Evolutionary conservation across 495 filamentous ascomycete species (phyloP), one percentile per base, ranked within the genome.

Genomic region (Tuber umbilicatum): DNA sequence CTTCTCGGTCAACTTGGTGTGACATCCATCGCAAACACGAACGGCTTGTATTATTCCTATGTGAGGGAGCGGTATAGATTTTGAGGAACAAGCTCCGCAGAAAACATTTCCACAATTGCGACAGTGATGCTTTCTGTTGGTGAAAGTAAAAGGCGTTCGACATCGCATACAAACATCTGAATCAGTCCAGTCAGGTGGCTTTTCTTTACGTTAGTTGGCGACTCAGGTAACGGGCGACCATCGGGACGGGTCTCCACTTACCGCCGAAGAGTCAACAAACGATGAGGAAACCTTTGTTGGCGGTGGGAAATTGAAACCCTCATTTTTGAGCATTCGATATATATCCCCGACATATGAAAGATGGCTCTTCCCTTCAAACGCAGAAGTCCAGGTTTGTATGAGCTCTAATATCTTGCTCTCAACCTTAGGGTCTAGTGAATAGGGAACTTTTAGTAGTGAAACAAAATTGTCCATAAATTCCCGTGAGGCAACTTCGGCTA

Each of bases 141-240:
- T 98, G 81, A 98, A 98, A 45, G 92, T 97, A 81, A 99, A 99
- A 9, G 93, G 83, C 37, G 94, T 97, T 74, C 95, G 89, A 80
- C 95, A 99, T 83, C 95, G 90, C 95, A 99, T 97, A 81, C 95
- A 99, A 38, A 99, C 95, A 79, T 99, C 95, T 2, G 94, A 97
- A 83, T 99, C 96, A 42, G 90, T 90, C 95, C 95, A 99, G 83
- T 98, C 95, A 5, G 95, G 95, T 5, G 95, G 95, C 94, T 97
- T 77, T 35, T 71, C 41, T 39, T 12, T 60, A 23, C 60, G 14
- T 35, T 68, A 55, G 76, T 70, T 67, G 71, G 55, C 23, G 42
- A 67, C 45, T 60, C 40, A 37, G 35, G 41, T 50, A 72, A 7
- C 38, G 31, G 35, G 41, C 43, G 71, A 12, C 23, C 41, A 70